phyloP scores from a whole-genome alignment of 1,139 yeast genomes.

The Tardiomyces digboiensis region DNA sequence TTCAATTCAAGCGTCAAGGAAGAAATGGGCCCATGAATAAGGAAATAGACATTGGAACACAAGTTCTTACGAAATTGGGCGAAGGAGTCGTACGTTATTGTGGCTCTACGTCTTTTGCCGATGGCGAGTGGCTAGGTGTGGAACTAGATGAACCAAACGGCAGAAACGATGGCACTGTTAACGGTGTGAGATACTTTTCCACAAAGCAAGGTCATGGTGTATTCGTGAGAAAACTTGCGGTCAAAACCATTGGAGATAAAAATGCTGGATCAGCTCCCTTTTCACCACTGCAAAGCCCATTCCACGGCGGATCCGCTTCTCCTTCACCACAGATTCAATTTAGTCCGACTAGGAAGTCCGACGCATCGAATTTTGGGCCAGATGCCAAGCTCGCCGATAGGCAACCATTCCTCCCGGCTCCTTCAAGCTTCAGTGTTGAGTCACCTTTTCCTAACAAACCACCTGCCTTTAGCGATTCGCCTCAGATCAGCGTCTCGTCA shows the following conservation, averaged over 20 bases:
- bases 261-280: background rate
- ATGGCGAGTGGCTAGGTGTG: conserved; percentile 62
- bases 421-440: background rate
- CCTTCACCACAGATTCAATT: background rate
- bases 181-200: conserved; percentile 52
- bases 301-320: background rate
- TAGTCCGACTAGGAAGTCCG: too few relatives aligned
- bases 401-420: background rate
- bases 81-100: background rate
- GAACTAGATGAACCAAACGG: conserved; percentile 58
- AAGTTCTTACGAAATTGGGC: background rate
- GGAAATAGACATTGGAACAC: background rate
- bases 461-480: background rate
- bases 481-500: background rate
- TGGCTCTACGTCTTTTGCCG: conserved; percentile 10
- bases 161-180: conserved; percentile 70
- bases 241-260: conserved; percentile 7
- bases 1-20: too few relatives aligned
- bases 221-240: conserved; percentile 28
- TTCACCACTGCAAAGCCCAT: background rate
- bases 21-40: too few relatives aligned
- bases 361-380: background rate
- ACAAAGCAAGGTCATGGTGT: conserved; percentile 39
- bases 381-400: background rate
- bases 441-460: background rate